A percentile compares a stretch with the other conserved stretches of the same genome.
phyloP scores from a whole-genome alignment of 352 stramenopile species.

The Phytophthora vignae region DNA sequence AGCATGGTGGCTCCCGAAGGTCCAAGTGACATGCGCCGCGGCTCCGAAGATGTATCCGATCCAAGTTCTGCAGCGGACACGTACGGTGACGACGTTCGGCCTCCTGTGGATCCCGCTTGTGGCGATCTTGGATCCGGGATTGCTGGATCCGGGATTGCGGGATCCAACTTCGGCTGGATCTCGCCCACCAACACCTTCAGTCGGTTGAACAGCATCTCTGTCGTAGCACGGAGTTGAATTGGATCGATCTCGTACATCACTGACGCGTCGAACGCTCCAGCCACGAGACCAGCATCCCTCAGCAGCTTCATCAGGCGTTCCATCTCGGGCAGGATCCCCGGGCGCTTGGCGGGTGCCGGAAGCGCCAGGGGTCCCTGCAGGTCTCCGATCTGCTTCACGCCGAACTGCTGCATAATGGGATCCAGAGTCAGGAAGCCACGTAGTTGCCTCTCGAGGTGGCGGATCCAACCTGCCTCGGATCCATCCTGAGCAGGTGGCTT shows the following conservation, averaged over 20 bases:
- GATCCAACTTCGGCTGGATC: too few relatives aligned
- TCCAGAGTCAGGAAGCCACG: background rate
- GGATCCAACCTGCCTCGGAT: too few relatives aligned
- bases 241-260: background rate
- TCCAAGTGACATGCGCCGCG: too few relatives aligned
- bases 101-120: background rate
- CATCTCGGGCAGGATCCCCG: too few relatives aligned
- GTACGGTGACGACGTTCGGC: background rate
- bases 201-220: background rate
- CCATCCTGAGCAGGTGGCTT: too few relatives aligned
- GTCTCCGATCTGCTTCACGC: background rate
- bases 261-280: slow-evolving; percentile 2
- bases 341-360: background rate
- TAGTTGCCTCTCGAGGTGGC: background rate
- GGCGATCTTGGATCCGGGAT: background rate
- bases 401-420: background rate
- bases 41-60: too few relatives aligned
- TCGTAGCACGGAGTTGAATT: background rate
- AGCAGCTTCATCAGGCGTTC: background rate
- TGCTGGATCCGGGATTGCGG: background rate
- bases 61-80: background rate
- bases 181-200: background rate
- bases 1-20: too few relatives aligned
- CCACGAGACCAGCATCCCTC: background rate
- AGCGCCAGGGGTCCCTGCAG: background rate